phyloP scores from a whole-genome alignment of 73 alveolate species.

The Blepharisma japonicum region DNA sequence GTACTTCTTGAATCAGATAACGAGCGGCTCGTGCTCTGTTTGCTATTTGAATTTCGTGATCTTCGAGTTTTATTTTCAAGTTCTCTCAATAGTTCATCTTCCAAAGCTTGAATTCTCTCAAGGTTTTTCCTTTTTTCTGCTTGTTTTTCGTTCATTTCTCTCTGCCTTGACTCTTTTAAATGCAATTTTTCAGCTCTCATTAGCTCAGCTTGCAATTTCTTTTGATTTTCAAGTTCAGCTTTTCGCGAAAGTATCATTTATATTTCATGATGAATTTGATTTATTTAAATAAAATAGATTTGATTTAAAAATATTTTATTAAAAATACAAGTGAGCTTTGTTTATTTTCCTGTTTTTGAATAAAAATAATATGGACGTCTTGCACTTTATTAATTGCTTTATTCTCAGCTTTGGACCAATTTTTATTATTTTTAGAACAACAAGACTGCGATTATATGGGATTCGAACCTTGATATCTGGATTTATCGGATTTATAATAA shows the following conservation, averaged over 20 bases:
- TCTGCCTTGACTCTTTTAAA: not conserved
- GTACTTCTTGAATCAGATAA: not conserved
- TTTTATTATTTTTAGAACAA: too few relatives aligned
- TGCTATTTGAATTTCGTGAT: slow-evolving; percentile 10
- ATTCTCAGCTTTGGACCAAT: too few relatives aligned
- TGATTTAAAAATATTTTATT: too few relatives aligned
- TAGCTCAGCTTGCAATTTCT: slow-evolving; percentile 21
- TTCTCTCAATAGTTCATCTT: not conserved
- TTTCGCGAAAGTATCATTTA: not conserved
- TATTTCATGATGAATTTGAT: too few relatives aligned
- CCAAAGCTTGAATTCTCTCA: slow-evolving; percentile 1
- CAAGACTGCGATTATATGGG: too few relatives aligned
- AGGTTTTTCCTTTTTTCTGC: not conserved
- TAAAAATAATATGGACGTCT: too few relatives aligned
- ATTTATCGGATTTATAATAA: too few relatives aligned
- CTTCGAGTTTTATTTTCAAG: not conserved
- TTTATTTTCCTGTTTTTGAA: too few relatives aligned
- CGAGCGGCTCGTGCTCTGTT: not conserved
- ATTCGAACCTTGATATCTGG: too few relatives aligned
- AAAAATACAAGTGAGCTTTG: too few relatives aligned
- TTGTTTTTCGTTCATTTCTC: not conserved
- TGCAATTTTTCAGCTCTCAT: slow-evolving; percentile 11
- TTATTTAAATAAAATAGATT: too few relatives aligned
- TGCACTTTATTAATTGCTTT: too few relatives aligned
- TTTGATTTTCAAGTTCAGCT: slow-evolving; percentile 2